phyloP scores from a whole-genome alignment of 2,329 filamentous ascomycete genomes.

The Dactylellina parvicollis region DNA sequence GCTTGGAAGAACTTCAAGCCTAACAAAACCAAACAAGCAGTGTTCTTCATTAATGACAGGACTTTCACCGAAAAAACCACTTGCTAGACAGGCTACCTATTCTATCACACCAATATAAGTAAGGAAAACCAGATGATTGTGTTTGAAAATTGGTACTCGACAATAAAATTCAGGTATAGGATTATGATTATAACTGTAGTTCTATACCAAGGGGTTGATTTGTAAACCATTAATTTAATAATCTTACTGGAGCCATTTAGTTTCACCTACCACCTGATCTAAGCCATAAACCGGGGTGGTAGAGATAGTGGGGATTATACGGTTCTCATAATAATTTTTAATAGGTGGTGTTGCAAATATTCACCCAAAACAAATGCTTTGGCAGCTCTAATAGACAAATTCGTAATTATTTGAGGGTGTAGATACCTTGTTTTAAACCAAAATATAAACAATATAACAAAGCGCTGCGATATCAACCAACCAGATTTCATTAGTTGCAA shows the following conservation, averaged over 20 bases:
- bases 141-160: background rate
- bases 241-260: background rate
- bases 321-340: constrained; percentile 1
- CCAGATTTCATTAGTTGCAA: background rate
- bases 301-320: background rate
- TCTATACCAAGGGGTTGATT: background rate
- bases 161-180: constrained; percentile 1
- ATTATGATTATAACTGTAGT: constrained; percentile 1
- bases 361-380: background rate
- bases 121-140: background rate
- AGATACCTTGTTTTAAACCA: constrained; percentile 2
- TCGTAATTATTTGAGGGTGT: background rate
- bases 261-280: constrained; percentile 1
- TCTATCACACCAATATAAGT: background rate
- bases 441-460: constrained; percentile 4
- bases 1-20: background rate
- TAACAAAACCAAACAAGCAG: background rate
- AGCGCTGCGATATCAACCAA: background rate
- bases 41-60: constrained; percentile 1
- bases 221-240: background rate
- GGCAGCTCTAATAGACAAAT: background rate
- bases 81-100: background rate
- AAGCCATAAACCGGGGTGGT: background rate
- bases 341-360: background rate
- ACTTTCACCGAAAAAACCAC: background rate